Percentiles rank a stretch among this genome's conserved stretches.
phyloP scores from a whole-genome alignment of 768 basidiomycete genomes.

The Artomyces pyxidatus region DNA sequence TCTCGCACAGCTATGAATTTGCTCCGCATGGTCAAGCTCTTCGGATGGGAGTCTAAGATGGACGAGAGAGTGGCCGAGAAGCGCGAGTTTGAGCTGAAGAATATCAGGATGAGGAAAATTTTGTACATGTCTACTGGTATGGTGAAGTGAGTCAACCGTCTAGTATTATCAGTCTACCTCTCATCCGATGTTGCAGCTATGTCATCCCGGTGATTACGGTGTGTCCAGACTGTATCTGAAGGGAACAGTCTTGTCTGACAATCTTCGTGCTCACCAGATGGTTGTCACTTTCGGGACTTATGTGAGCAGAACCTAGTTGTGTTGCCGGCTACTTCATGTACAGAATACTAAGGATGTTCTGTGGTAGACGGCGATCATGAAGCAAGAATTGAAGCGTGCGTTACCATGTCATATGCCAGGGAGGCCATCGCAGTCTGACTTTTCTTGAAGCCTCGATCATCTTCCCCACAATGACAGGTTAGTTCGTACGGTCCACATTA shows the following conservation, averaged over 20 bases:
- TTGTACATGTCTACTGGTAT: conserved; percentile 25
- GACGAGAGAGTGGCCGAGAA: conserved; percentile 23
- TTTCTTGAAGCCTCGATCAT: conserved; percentile 18
- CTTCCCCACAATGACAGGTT: conserved; percentile 22
- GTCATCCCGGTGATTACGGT: conserved; percentile 30
- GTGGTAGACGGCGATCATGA: conserved; percentile 20
- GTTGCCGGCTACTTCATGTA: not conserved
- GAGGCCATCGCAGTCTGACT: not conserved
- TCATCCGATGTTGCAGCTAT: conserved; percentile 19
- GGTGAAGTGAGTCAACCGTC: conserved; percentile 21
- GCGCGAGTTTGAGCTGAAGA: conserved; percentile 31
- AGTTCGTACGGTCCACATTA: not conserved
- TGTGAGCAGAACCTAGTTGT: not conserved
- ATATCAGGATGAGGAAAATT: conserved; percentile 27
- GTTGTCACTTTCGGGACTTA: not conserved
- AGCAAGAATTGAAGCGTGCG: not conserved
- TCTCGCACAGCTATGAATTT: conserved; percentile 24
- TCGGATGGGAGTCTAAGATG: conserved; percentile 52
- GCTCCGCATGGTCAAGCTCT: conserved; percentile 48
- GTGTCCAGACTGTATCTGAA: not conserved
- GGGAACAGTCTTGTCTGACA: conserved; percentile 1
- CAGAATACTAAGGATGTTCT: conserved; percentile 2
- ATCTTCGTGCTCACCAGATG: conserved; percentile 8
- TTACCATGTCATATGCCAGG: not conserved
- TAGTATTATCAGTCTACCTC: not conserved